These are phyloP conservation scores for Austroboletus niveus DNA, from an alignment of 1,284 basidiomycete species.

Conservation along the genomic window DNA sequence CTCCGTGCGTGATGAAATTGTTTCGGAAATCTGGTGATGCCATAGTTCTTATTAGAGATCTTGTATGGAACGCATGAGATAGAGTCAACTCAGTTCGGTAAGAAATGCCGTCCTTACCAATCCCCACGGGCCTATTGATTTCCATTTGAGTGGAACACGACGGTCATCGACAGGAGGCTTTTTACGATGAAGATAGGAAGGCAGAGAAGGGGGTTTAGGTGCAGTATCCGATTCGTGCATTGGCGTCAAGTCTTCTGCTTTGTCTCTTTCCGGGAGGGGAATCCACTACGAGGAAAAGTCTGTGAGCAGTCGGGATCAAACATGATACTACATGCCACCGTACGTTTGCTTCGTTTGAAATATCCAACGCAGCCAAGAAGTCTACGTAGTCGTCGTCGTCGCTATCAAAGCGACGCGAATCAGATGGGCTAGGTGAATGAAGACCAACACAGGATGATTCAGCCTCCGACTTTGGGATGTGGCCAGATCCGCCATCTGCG, in stretches of 20 bases:
- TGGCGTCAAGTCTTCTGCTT: conserved; percentile 32
- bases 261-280: conserved; percentile 27
- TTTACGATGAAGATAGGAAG: conserved; percentile 14
- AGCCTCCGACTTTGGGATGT: conserved; percentile 6
- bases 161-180: conserved; percentile 16
- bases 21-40: conserved; percentile 24
- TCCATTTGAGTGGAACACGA: conserved; percentile 20
- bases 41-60: conserved; percentile 12
- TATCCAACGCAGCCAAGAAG: conserved; percentile 26
- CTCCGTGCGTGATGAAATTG: conserved; percentile 22
- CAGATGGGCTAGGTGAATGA: conserved; percentile 1
- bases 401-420: conserved; percentile 4
- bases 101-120: conserved; percentile 13
- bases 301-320: conserved; percentile 5
- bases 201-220: conserved; percentile 1
- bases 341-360: conserved; percentile 33
- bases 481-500: not conserved
- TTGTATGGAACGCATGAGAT: conserved; percentile 6
- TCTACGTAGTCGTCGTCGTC: conserved; percentile 27
- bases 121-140: conserved; percentile 16
- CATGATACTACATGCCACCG: not conserved
- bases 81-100: not conserved
- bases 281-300: conserved; percentile 19
- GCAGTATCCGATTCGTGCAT: conserved; percentile 2
- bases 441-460: conserved; percentile 1